Evolutionary conservation across 768 basidiomycete species (phyloP).

Genomic region (Cystofilobasidium ferigula): DNA sequence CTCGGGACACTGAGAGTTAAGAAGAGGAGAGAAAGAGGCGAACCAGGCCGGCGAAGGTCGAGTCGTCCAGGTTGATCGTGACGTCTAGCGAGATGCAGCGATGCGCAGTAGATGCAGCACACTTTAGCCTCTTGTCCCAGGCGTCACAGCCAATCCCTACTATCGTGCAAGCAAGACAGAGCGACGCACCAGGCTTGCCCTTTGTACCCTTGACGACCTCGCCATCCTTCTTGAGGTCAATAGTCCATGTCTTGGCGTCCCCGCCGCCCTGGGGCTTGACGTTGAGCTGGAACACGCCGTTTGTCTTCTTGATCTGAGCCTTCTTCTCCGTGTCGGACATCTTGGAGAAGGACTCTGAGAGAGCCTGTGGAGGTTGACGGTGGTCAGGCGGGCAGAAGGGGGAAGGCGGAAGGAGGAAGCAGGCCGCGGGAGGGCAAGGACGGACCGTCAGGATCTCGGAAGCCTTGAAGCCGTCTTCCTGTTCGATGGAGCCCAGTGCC

Average conservation of each 20-base stretch:
- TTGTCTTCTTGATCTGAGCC: slow-evolving; percentile 25
- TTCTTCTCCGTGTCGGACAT: slow-evolving; percentile 22
- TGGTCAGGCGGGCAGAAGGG: background rate
- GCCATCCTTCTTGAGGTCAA: slow-evolving; percentile 27
- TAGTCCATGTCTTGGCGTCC: slow-evolving; percentile 22
- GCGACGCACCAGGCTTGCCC: slow-evolving; percentile 23
- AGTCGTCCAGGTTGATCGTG: slow-evolving; percentile 24
- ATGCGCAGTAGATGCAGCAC: background rate
- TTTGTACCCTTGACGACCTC: slow-evolving; percentile 26
- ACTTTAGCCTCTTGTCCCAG: no score
- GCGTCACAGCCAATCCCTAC: no score
- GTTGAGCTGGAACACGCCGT: slow-evolving; percentile 25
- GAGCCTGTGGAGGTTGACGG: background rate
- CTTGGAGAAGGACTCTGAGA: slow-evolving; percentile 22
- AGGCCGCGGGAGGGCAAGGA: background rate
- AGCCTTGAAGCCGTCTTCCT: slow-evolving; percentile 26
- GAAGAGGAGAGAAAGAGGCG: background rate
- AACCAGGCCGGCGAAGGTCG: slow-evolving; percentile 19
- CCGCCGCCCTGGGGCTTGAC: slow-evolving; percentile 14
- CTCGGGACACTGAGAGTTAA: background rate
- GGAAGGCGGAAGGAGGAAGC: background rate
- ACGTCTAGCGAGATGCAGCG: slow-evolving; percentile 12
- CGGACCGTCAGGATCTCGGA: slow-evolving; percentile 12
- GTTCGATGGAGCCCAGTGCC: no score
- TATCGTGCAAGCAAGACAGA: background rate